Percentiles rank a stretch among this genome's conserved stretches.
Evolutionary conservation across 352 stramenopile genomes (phyloP).

Genomic region (Paralagenidium karlingii): DNA sequence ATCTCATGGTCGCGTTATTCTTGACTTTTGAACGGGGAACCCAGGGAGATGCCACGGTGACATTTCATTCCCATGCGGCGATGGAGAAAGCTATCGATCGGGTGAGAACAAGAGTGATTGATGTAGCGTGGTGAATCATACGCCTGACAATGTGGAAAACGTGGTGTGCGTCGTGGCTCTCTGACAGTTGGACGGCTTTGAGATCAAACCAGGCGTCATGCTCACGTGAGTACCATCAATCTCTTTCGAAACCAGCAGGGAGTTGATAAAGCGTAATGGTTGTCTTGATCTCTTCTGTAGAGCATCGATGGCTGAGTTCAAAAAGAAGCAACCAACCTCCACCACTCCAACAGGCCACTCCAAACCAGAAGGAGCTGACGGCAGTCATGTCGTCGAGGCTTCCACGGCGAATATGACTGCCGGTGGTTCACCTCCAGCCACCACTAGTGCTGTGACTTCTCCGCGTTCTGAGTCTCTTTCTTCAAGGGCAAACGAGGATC

Average conservation of each 20-base stretch:
- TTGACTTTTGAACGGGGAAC: neutral
- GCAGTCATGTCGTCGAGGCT: neutral
- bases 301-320: conserved; percentile 31
- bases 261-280: neutral
- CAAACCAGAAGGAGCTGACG: neutral
- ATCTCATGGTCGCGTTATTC: neutral
- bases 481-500: no score
- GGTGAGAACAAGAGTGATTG: no score
- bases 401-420: no score
- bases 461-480: no score
- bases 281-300: conserved; percentile 7
- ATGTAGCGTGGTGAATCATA: no score
- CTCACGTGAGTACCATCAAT: conserved; percentile 67
- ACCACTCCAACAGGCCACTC: neutral
- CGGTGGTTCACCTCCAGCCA: no score
- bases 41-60: conserved; percentile 77
- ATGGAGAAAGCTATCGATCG: conserved; percentile 57
- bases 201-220: conserved; percentile 74
- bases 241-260: neutral
- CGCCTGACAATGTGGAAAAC: neutral
- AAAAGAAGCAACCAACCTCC: neutral
- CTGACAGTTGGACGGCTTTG: conserved; percentile 51
- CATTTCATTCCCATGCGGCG: conserved; percentile 54
- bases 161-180: neutral
- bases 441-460: no score